These are phyloP conservation scores for Paracamarosporium sp. DNA, from an alignment of 2,329 filamentous ascomycete genomes.

Conservation along the genomic window DNA sequence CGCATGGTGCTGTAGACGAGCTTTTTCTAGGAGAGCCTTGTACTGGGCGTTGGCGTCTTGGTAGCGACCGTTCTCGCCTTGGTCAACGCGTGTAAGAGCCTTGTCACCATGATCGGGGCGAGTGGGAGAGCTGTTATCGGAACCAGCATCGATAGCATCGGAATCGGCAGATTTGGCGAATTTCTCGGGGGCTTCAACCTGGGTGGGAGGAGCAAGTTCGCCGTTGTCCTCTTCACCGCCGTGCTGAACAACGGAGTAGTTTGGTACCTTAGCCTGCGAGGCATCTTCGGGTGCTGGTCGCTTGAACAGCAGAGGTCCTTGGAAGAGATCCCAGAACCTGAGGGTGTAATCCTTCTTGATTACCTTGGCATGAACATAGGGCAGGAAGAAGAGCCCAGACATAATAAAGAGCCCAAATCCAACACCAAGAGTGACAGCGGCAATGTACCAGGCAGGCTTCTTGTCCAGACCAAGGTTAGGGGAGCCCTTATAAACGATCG, in stretches of 20 bases:
- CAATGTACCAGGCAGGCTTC: conserved; percentile 72
- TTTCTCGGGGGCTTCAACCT: conserved; percentile 21
- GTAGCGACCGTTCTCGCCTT: conserved; percentile 55
- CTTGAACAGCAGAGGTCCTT: conserved; percentile 64
- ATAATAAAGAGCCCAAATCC: conserved; percentile 67
- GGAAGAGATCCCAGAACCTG: conserved; percentile 67
- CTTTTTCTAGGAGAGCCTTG: neutral
- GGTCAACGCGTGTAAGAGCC: conserved; percentile 47
- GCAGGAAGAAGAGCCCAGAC: conserved; percentile 74
- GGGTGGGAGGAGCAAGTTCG: neutral
- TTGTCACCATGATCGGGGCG: conserved; percentile 41
- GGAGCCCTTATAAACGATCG: conserved; percentile 82
- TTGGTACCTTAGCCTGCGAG: conserved; percentile 66
- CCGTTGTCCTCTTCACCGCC: conserved; percentile 26
- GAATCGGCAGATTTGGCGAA: conserved; percentile 33
- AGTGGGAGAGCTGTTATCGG: neutral
- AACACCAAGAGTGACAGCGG: conserved; percentile 68
- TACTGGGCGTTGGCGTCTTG: conserved; percentile 2
- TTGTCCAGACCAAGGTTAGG: conserved; percentile 69
- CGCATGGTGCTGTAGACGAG: conserved; percentile 51
- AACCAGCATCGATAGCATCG: conserved; percentile 17
- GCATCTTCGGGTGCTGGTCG: conserved; percentile 63
- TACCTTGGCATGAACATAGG: conserved; percentile 70
- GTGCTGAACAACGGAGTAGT: conserved; percentile 79
- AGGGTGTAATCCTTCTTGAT: conserved; percentile 72